Evolutionary conservation across 352 stramenopile species (phyloP).

Genomic region (Phytophthora parvispora): DNA sequence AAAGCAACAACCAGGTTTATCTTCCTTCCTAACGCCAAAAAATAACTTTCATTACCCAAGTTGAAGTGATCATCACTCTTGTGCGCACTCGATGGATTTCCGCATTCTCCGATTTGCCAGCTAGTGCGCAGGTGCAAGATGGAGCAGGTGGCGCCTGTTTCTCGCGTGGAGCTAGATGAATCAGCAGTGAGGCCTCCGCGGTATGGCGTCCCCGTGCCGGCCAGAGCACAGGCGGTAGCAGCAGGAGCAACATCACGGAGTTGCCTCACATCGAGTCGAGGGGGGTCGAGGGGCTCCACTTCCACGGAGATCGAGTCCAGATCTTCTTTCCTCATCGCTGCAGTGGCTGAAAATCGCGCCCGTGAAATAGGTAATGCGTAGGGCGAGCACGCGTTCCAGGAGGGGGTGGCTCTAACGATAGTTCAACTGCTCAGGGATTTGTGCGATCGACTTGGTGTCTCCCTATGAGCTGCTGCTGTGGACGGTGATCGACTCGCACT

Average conservation of each 20-base stretch:
- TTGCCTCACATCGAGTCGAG: constrained; percentile 13
- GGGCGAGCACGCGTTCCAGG: neutral
- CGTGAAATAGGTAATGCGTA: constrained; percentile 60
- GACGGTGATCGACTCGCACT: constrained; percentile 85
- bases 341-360: constrained; percentile 66
- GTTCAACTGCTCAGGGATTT: constrained; percentile 56
- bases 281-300: constrained; percentile 30
- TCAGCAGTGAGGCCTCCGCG: constrained; percentile 28
- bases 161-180: constrained; percentile 48
- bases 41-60: constrained; percentile 23
- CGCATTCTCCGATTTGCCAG: constrained; percentile 29
- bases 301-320: constrained; percentile 15
- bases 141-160: constrained; percentile 1
- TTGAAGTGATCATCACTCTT: constrained; percentile 61
- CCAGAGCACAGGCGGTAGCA: constrained; percentile 15
- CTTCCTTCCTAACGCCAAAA: neutral
- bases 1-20: constrained; percentile 3
- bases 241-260: neutral
- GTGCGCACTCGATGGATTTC: constrained; percentile 2
- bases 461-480: constrained; percentile 82
- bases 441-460: constrained; percentile 74
- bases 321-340: constrained; percentile 69
- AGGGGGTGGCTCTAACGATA: neutral
- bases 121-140: constrained; percentile 23
- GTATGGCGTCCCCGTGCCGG: constrained; percentile 43